phyloP scores from a whole-genome alignment of 2,329 filamentous ascomycete species.

The Colletotrichum tabaci region DNA sequence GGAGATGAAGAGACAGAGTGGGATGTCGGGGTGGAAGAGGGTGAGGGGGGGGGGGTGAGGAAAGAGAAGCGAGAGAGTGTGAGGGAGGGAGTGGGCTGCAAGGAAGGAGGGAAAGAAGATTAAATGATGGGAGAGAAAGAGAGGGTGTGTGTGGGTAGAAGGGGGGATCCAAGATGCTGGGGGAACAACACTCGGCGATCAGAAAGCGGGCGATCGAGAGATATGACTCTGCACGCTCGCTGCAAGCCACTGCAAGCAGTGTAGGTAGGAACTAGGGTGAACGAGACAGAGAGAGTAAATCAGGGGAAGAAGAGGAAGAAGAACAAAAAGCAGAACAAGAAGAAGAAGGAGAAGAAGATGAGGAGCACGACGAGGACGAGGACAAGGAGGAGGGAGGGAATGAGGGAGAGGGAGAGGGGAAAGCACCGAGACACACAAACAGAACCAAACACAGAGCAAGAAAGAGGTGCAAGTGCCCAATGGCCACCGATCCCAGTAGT shows the following conservation, averaged over 20 bases:
- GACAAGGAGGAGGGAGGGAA: not conserved
- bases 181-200: conserved; percentile 34
- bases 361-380: not conserved
- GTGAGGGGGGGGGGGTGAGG: not conserved
- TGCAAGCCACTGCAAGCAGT: not conserved
- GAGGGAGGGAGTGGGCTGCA: not conserved
- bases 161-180: conserved; percentile 4
- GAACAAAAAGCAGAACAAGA: not conserved
- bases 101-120: conserved; percentile 5
- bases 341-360: not conserved
- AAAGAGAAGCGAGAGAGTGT: conserved; percentile 16
- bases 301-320: not conserved
- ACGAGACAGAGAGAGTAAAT: not conserved
- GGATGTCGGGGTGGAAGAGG: not conserved
- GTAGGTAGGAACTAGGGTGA: conserved; percentile 1
- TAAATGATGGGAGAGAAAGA: not conserved
- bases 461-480: not conserved
- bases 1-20: conserved; percentile 22
- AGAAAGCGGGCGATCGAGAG: conserved; percentile 8
- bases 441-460: not conserved
- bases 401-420: not conserved
- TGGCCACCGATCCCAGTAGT: not conserved
- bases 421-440: not conserved
- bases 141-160: conserved; percentile 10
- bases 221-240: not conserved